phyloP scores from a whole-genome alignment of 2,329 filamentous ascomycete species.

The Pseudocercospora cruenta region DNA sequence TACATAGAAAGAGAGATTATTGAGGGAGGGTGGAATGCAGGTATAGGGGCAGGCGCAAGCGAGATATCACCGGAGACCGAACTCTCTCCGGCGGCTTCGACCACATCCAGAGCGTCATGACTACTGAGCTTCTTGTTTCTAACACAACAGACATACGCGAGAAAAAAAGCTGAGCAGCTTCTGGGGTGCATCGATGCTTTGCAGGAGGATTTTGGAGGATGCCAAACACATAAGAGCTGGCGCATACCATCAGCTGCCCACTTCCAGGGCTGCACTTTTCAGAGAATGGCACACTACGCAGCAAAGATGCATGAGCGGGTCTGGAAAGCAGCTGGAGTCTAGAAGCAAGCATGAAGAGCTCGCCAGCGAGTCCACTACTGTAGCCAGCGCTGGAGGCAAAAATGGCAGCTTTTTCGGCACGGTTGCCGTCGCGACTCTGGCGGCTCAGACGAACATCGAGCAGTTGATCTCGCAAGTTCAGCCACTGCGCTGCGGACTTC shows the following conservation, averaged over 20 bases:
- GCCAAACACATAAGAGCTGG: neutral
- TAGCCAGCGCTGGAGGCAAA: neutral
- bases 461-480: constrained; percentile 24
- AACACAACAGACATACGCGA: neutral
- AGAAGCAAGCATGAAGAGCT: neutral
- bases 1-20: too few relatives aligned
- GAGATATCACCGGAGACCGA: too few relatives aligned
- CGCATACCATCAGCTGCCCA: neutral
- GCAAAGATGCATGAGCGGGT: neutral
- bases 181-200: constrained; percentile 4
- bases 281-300: neutral
- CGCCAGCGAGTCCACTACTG: neutral
- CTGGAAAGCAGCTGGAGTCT: neutral
- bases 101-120: too few relatives aligned
- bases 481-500: constrained; percentile 13
- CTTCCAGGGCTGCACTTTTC: neutral
- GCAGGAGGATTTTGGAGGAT: neutral
- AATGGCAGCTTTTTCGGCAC: constrained; percentile 23
- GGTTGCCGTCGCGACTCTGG: constrained; percentile 9
- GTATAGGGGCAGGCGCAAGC: too few relatives aligned
- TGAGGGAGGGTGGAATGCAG: too few relatives aligned
- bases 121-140: neutral
- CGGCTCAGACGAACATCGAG: constrained; percentile 16
- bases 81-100: too few relatives aligned
- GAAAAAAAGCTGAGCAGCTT: neutral